phyloP scores from a whole-genome alignment of 441 rosid genomes.

The Theobroma grandiflorum region DNA sequence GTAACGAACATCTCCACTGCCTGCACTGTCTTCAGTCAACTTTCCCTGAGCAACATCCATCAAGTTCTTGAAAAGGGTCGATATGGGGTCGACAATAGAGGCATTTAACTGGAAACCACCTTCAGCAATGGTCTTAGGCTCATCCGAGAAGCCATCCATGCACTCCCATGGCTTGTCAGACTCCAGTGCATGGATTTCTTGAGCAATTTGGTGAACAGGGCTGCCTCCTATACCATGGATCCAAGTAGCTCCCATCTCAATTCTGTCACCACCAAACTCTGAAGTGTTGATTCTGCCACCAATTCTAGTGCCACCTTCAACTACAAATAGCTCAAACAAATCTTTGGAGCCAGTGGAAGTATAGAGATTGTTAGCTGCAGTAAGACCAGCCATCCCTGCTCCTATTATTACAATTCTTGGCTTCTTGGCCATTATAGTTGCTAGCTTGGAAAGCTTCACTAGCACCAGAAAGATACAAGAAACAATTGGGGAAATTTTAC shows the following conservation, averaged over 20 bases:
- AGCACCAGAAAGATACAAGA: constrained; percentile 8
- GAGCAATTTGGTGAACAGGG: constrained; percentile 80
- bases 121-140: constrained; percentile 65
- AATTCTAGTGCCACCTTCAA: constrained; percentile 89
- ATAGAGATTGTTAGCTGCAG: constrained; percentile 92
- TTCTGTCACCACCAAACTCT: constrained; percentile 83
- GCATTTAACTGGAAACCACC: constrained; percentile 72
- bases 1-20: constrained; percentile 33
- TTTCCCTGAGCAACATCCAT: constrained; percentile 88
- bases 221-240: constrained; percentile 98
- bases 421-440: constrained; percentile 75
- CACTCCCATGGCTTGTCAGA: constrained; percentile 96
- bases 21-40: constrained; percentile 30
- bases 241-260: constrained; percentile 99
- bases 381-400: constrained; percentile 98
- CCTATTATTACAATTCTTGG: constrained; percentile 91
- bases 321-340: constrained; percentile 79
- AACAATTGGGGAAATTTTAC: background rate
- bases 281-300: constrained; percentile 94
- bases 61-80: constrained; percentile 68
- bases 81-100: constrained; percentile 56
- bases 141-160: constrained; percentile 77
- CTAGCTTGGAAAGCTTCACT: constrained; percentile 23
- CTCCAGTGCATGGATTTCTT: constrained; percentile 60
- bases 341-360: constrained; percentile 48